Base-by-base conservation (phyloP, 306 rosid species). In the Hippophae tibetana region DNA sequence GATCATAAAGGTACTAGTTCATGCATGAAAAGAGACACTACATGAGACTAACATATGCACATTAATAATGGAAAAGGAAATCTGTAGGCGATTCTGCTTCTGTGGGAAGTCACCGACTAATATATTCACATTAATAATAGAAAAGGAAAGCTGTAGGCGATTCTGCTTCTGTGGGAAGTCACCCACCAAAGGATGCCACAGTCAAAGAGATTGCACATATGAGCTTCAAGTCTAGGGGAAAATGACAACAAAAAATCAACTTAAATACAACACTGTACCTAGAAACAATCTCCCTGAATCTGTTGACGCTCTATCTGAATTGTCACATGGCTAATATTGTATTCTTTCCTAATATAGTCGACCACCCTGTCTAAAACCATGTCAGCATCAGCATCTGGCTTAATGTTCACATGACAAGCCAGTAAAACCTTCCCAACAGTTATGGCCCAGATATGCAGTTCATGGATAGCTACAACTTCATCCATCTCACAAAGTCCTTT, bases 401-500 rank as follows among this genome's bases (percentile, higher is more conserved):
- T 82, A 31, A 74, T 65, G 38, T 80, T 80, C 45, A 78, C 78
- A 74, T 68, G 82, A 46, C 80, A 73, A 45, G 82, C 79, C 60
- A 76, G 65, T 25, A 79, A 64, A 59, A 80, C 75, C 73, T 80
- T 77, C 60, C 77, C 79, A 7, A 77, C 78, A 12, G 79, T 79
- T 50, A 78, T 75, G 58, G 84, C 76, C 84, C 79, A 73, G 43
- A 61, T 71, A 64, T 69, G 86, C 59, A 82, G 79, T 66, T 77
- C 77, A 9, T 60, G 76, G 69, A 69, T 62, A 61, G 81, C 75
- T 31, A 74, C 72, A 10, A 79, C 77, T 65, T 80, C 81, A 5
- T 73, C 84, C 82, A 83, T 70, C 77, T 81, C 90, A 52, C 76
- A 72, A 10, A 76, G 73, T 54, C 84, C 76, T 57, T 80, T 83